These are phyloP conservation scores for Scedosporium boydii DNA, from an alignment of 2,329 filamentous ascomycete species.

Conservation along the genomic window DNA sequence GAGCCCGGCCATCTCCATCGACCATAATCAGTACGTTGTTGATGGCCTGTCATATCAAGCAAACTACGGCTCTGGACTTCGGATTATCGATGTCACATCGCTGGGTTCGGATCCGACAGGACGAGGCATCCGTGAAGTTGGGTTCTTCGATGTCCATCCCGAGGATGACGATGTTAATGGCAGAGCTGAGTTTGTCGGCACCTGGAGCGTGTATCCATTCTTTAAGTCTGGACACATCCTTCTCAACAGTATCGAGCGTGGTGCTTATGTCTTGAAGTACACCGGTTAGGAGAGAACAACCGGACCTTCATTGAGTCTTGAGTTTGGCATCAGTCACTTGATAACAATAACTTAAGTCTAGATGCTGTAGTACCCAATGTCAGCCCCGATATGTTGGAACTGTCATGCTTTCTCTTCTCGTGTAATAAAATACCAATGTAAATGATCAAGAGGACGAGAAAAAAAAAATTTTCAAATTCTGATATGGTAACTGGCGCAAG, in stretches of 20 bases:
- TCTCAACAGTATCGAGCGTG: constrained; percentile 39
- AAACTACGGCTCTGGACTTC: constrained; percentile 38
- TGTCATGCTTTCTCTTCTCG: no score
- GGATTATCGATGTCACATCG: constrained; percentile 23
- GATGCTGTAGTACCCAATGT: no score
- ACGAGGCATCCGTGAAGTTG: constrained; percentile 27
- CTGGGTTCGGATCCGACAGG: constrained; percentile 27
- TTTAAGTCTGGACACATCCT: constrained; percentile 35
- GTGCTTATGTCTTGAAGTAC: constrained; percentile 32
- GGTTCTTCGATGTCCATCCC: constrained; percentile 37
- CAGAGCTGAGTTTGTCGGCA: constrained; percentile 25
- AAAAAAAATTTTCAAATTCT: no score
- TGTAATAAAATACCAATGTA: no score
- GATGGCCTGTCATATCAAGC: constrained; percentile 32
- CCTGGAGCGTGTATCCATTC: constrained; percentile 37
- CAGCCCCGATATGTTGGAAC: no score
- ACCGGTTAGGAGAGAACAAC: not conserved
- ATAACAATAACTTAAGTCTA: no score
- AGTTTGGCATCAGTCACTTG: no score
- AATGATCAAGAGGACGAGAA: no score
- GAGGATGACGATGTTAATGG: constrained; percentile 30
- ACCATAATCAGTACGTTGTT: constrained; percentile 36
- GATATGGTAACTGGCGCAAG: no score
- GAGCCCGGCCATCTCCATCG: constrained; percentile 25
- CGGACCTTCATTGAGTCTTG: no score